Conservation (phyloP, 2,329 filamentous ascomycete genomes). For the Trichothecium roseum region DNA sequence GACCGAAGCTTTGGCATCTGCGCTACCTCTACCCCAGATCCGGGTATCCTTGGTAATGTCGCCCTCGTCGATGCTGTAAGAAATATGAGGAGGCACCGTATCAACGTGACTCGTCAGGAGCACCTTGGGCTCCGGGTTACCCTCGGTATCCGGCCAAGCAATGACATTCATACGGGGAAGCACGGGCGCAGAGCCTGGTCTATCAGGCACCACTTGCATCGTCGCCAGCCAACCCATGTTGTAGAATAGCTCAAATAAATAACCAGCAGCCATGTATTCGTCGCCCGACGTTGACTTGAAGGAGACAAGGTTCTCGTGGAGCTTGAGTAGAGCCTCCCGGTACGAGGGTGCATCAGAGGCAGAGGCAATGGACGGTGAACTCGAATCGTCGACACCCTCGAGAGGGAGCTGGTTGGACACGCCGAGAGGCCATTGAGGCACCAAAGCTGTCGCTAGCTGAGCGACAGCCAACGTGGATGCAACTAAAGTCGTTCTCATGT, state of each 20-base stretch:
- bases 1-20: slow-evolving; percentile 61
- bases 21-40: slow-evolving; percentile 64
- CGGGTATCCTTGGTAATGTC: slow-evolving; percentile 30
- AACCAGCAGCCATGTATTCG: slow-evolving; percentile 55
- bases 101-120: slow-evolving; percentile 80
- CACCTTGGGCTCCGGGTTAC: slow-evolving; percentile 41
- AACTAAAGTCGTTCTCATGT: too few relatives aligned
- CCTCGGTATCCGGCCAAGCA: slow-evolving; percentile 8
- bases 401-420: too few relatives aligned
- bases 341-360: slow-evolving; percentile 18
- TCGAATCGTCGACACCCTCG: neutral
- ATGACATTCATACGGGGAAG: slow-evolving; percentile 1
- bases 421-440: too few relatives aligned
- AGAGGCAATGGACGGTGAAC: neutral
- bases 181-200: too few relatives aligned
- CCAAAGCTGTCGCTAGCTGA: too few relatives aligned
- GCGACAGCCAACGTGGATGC: too few relatives aligned
- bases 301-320: slow-evolving; percentile 67
- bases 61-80: slow-evolving; percentile 48
- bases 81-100: slow-evolving; percentile 61
- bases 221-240: slow-evolving; percentile 30
- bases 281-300: slow-evolving; percentile 62
- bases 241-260: slow-evolving; percentile 35
- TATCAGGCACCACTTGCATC: slow-evolving; percentile 25
- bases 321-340: slow-evolving; percentile 47